phyloP scores from a whole-genome alignment of 306 rosid species.

The Medicago lupulina region DNA sequence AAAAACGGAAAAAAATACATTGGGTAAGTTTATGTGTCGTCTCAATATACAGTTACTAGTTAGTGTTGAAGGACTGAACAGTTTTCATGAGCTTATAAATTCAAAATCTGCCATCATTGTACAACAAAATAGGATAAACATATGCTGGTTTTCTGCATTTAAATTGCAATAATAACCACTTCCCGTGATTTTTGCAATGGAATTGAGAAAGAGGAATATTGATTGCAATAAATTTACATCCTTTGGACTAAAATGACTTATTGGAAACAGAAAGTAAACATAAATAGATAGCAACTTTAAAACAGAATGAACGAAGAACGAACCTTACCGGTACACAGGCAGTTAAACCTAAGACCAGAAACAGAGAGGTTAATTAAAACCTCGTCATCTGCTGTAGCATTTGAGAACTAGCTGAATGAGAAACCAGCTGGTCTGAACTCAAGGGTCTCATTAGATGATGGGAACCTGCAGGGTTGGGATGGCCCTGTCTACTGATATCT shows the following conservation, averaged over 20 bases:
- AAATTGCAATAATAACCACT: constrained; percentile 12
- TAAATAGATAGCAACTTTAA: constrained; percentile 41
- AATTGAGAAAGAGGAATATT: constrained; percentile 26
- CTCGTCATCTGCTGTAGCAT: constrained; percentile 54
- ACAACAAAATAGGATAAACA: background rate
- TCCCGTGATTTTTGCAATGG: background rate
- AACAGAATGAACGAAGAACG: constrained; percentile 27
- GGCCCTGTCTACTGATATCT: constrained; percentile 77
- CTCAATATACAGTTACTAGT: background rate
- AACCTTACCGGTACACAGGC: constrained; percentile 39
- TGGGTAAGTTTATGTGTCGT: background rate
- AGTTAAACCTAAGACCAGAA: constrained; percentile 38
- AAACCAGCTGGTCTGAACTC: constrained; percentile 54
- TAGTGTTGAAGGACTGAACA: background rate
- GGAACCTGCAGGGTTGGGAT: constrained; percentile 63
- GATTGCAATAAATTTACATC: constrained; percentile 30
- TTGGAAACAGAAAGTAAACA: constrained; percentile 14
- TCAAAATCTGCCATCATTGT: constrained; percentile 2
- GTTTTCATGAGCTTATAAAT: background rate
- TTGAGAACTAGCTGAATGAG: constrained; percentile 53
- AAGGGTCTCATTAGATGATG: constrained; percentile 56
- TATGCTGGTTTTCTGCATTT: background rate
- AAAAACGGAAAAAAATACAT: background rate
- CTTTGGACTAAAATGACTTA: constrained; percentile 2
- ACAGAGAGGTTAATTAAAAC: constrained; percentile 37